Evolutionary conservation across 75 land plant genomes (phyloP), one percentile per base, ranked within the genome.

Genomic region (Sequoia sempervirens): DNA sequence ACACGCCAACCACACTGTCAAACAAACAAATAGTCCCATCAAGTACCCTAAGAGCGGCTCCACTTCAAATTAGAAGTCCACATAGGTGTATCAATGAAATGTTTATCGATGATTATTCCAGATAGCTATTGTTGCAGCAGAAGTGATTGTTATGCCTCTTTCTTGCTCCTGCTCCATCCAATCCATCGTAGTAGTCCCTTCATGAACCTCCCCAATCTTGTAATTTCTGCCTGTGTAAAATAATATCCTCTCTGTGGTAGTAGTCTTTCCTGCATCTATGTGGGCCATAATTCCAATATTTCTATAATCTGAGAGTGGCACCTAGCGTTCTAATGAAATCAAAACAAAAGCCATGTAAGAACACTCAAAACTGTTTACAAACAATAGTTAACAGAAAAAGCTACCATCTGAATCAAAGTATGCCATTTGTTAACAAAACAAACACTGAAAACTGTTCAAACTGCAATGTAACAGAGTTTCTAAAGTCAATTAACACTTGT

Each of bases 101-200:
- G 85, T 96, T 98, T 40, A 98, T 96, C 96, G 85, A 61, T 96
- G 96, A 20, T 96, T 92, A 87, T 98, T 91, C 98, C 98, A 96
- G 82, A 87, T 89, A 52, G 97, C 90, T 28, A 95, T 96, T 14
- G 99, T 98, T 37, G 99, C 99, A 82, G 98, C 98, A 52, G 96
- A 98, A 11, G 98, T 94, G n/a, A 98, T 98, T 13, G 96, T 98
- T n/a, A 98, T 96, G 46, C 99, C 99, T 89, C 98, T 90, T 83
- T 98, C 98, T 92, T 94, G 94, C 79, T 98, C 98, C 85, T 95
- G 97, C 78, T 96, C 99, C 98, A 98, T 98, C 98, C 97, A 98
- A 81, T 98, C 98, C 99, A 98, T 96, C 36, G 98, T 98, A 8
- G 98, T 96, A 13, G 95, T 96, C 30, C 96, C 98, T 81, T 96